Percentiles rank a stretch among this genome's conserved stretches.
Conservation (phyloP, 2,329 filamentous ascomycete species). For the Aureobasidium sp. region DNA sequence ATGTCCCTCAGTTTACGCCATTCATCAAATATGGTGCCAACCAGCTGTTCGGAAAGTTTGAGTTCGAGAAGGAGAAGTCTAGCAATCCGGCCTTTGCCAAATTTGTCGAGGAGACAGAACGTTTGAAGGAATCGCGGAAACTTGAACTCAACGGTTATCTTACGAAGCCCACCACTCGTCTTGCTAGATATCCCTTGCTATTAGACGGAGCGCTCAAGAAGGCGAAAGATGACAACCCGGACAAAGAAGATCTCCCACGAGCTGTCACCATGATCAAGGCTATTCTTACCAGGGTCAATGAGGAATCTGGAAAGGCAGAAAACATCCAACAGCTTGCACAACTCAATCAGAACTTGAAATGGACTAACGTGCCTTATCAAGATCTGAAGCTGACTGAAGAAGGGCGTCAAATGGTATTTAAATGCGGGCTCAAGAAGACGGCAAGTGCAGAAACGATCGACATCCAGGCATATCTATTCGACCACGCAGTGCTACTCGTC, state of each 20-base stretch:
- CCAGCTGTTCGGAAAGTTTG: slow-evolving; percentile 92
- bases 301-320: slow-evolving; percentile 92
- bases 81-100: slow-evolving; percentile 76
- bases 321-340: slow-evolving; percentile 94
- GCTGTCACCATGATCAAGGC: slow-evolving; percentile 81
- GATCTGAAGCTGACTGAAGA: slow-evolving; percentile 93
- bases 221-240: slow-evolving; percentile 78
- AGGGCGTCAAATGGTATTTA: slow-evolving; percentile 85
- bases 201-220: slow-evolving; percentile 88
- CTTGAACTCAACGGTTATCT: slow-evolving; percentile 95
- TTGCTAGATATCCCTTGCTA: slow-evolving; percentile 87
- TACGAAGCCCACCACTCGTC: slow-evolving; percentile 90
- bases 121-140: slow-evolving; percentile 92
- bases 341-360: slow-evolving; percentile 85
- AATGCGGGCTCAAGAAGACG: slow-evolving; percentile 86
- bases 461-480: slow-evolving; percentile 91
- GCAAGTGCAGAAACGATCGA: slow-evolving; percentile 74
- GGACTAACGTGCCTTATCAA: slow-evolving; percentile 80
- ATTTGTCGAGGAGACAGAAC: slow-evolving; percentile 93
- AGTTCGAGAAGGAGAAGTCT: slow-evolving; percentile 92
- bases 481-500: slow-evolving; percentile 88
- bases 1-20: slow-evolving; percentile 83
- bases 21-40: slow-evolving; percentile 96
- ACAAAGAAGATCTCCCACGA: slow-evolving; percentile 86
- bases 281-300: slow-evolving; percentile 79